Evolutionary conservation across 768 basidiomycete species (phyloP), one percentile per base, ranked within the genome.

Genomic region (Guyanaporus albipodus): DNA sequence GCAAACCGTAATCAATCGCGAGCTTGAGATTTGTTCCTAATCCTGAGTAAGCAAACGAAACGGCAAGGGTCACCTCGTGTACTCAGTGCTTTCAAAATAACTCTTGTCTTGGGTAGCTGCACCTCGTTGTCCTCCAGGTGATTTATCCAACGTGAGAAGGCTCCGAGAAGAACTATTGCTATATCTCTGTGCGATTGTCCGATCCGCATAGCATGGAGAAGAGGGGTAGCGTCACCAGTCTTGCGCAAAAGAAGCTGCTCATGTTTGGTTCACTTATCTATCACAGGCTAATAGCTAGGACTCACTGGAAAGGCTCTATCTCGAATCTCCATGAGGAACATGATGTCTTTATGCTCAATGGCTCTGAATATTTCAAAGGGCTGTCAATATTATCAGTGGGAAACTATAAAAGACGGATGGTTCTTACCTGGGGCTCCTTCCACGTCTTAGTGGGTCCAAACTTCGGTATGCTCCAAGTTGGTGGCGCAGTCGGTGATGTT

Each of bases 91-190:
- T 90, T 91, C 38, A 98, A 67, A 23, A 85, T 73, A 15, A 75
- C 71, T 56, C 81, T 83, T 2, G 87, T 95, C 50, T 80, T 27
- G 75, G 74, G 69, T 74, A 81, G 53, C 67, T 73, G 48, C 46
- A 95, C 75, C 51, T 95, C 90, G 36, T 78, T 80, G 48, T 91
- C 91, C 48, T 87, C 82, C 1, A 96, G 74, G 58, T 88, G 76
- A 62, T 98, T 98, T 44, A 98, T 81, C 73, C 84, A 95, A 18
- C 93, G 81, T 11, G 91, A 93, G 60, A 96, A 83, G 11, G 94
- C 91, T 11, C 94, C 94, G 12, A 96, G 64, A 2, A 98, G 73
- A 5, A 95, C 58, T 49, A 98, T 89, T 4, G 91, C 87, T 8
- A 97, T 80, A 42, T 96, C 92, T 48, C 79, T 73, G 55, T 91